These are phyloP conservation scores for Postia placenta DNA, from an alignment of 768 basidiomycete genomes.

Conservation along the genomic window DNA sequence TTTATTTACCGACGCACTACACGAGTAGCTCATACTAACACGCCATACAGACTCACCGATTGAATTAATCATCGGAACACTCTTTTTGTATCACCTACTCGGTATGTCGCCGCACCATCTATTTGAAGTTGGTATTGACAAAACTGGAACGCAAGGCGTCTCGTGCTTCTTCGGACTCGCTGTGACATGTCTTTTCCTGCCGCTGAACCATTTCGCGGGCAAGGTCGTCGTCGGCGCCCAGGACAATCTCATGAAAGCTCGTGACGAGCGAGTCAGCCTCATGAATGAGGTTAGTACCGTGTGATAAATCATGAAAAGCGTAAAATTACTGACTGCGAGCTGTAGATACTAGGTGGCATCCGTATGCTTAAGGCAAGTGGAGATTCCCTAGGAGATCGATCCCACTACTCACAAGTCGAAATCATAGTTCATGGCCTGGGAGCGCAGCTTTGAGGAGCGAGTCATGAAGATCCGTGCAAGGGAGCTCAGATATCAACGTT, in stretches of 20 bases:
- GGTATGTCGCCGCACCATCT: slow-evolving; percentile 33
- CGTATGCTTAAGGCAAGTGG: slow-evolving; percentile 72
- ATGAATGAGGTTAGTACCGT: slow-evolving; percentile 69
- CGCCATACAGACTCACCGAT: slow-evolving; percentile 68
- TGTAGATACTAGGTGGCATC: slow-evolving; percentile 73
- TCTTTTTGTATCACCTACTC: slow-evolving; percentile 73
- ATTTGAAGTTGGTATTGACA: slow-evolving; percentile 2
- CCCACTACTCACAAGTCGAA: neutral
- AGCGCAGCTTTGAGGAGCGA: slow-evolving; percentile 78
- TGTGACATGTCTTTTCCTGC: slow-evolving; percentile 58
- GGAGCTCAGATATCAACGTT: slow-evolving; percentile 77
- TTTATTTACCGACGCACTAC: no score
- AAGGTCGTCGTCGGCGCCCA: slow-evolving; percentile 74
- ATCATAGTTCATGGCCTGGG: slow-evolving; percentile 89
- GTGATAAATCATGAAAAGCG: neutral
- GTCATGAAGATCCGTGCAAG: slow-evolving; percentile 70
- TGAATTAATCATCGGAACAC: slow-evolving; percentile 67
- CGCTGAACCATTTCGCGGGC: slow-evolving; percentile 80
- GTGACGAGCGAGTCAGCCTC: slow-evolving; percentile 83
- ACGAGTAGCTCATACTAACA: neutral
- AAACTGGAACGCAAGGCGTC: slow-evolving; percentile 31
- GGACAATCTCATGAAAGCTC: slow-evolving; percentile 85
- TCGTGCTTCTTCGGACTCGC: slow-evolving; percentile 77
- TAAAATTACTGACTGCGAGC: neutral
- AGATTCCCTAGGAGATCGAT: no score